phyloP scores from a whole-genome alignment of 306 rosid genomes.

The Argentina anserina region DNA sequence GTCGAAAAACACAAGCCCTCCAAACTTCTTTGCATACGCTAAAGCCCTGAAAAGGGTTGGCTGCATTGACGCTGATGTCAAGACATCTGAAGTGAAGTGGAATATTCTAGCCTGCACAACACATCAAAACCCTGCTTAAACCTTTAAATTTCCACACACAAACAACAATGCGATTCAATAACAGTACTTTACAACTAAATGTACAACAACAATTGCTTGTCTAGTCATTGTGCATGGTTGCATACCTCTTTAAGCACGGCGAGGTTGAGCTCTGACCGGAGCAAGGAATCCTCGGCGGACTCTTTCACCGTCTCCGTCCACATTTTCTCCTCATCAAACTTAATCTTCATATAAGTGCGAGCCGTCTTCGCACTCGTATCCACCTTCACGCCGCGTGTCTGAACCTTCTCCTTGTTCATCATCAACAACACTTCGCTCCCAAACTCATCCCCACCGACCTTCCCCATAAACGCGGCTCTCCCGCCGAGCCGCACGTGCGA shows the following conservation, averaged over 20 bases:
- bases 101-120: slow-evolving; percentile 45
- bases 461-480: slow-evolving; percentile 81
- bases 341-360: slow-evolving; percentile 54
- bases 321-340: slow-evolving; percentile 62
- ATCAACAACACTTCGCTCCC: slow-evolving; percentile 69
- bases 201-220: not conserved
- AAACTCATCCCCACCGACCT: slow-evolving; percentile 63
- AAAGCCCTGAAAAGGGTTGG: slow-evolving; percentile 42
- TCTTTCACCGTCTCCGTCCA: slow-evolving; percentile 52
- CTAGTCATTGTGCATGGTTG: not conserved
- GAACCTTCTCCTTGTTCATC: slow-evolving; percentile 80
- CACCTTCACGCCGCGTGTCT: slow-evolving; percentile 68
- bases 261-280: slow-evolving; percentile 58
- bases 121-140: slow-evolving; percentile 2
- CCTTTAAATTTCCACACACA: not conserved
- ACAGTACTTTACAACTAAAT: not conserved
- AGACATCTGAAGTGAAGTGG: slow-evolving; percentile 61
- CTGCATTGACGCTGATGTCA: slow-evolving; percentile 35
- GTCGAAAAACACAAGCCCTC: slow-evolving; percentile 65
- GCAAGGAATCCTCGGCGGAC: slow-evolving; percentile 66
- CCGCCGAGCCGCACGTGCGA: slow-evolving; percentile 91
- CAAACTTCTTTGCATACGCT: slow-evolving; percentile 41
- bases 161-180: not conserved
- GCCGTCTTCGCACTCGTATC: slow-evolving; percentile 48
- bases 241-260: slow-evolving; percentile 80